Base-by-base conservation (phyloP, 176 grass and related monocot genomes). In the Tuctoria greenei region DNA sequence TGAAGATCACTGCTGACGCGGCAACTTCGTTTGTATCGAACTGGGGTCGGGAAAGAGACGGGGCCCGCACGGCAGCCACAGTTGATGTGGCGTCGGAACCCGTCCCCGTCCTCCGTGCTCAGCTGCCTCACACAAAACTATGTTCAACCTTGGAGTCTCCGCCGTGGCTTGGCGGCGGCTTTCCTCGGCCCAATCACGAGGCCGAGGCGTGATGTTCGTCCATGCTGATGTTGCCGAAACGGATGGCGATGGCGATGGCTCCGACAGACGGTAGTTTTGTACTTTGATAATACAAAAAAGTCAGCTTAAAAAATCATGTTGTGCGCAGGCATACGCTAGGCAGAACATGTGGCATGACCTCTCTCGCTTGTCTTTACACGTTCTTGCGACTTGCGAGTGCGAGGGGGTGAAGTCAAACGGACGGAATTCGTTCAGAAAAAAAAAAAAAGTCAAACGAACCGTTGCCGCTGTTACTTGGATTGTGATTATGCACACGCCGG, bases 1-100 rank as follows among this genome's bases (percentile, higher is more conserved):
- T 77, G 42, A 0, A 20, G 20, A 6, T 8, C 1, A 25, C 21
- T 46, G 71, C 23, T 63, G 43, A 25, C 25, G 86, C 69, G 54
- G 62, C 44, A 55, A 63, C 74, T 79, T 76, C 59, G 81, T 79
- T 71, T 84, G 81, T 84, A 84, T 84, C 68, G 76, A 79, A 31
- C 10, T n/a, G 39, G 0, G 24, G 56, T 28, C 17, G 61, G 7
- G 41, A 25, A 14, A 27, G 7, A 11, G 28, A 8, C 10, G 37
- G 74, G 82, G 26, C 21, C 11, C 57, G 12, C 13, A 17, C 28
- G 16, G 62, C 71, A 45, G 67, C 39, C 7, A 1, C 61, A 4
- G 81, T 54, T 62, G 64, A 75, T 58, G 25, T 87, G 73, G 85
- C 11, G 73, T 47, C 73, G 2, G 15, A 24, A 6, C 31, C 1